These are phyloP conservation scores for Gremmenia infestans DNA, from an alignment of 2,329 filamentous ascomycete genomes.

Conservation along the genomic window DNA sequence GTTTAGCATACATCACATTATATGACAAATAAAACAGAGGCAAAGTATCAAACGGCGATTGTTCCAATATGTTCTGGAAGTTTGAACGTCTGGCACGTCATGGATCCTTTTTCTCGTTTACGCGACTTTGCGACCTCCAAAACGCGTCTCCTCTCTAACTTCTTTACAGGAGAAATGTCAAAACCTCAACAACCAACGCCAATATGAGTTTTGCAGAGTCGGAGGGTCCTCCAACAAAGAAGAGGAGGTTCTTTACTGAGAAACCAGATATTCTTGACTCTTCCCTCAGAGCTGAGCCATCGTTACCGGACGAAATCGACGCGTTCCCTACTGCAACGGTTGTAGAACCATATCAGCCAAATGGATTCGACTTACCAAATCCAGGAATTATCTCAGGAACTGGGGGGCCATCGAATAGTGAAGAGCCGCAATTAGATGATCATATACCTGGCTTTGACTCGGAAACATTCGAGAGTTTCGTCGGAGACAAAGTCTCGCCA, in stretches of 20 bases:
- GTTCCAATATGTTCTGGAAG: constrained; percentile 12
- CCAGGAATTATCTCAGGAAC: constrained; percentile 2
- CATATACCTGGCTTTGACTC: constrained; percentile 45
- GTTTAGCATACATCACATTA: constrained; percentile 26
- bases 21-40: constrained; percentile 9
- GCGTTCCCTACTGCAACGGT: constrained; percentile 16
- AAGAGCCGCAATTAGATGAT: constrained; percentile 18
- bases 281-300: constrained; percentile 16
- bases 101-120: constrained; percentile 8
- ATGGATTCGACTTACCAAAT: neutral
- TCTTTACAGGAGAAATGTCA: constrained; percentile 6
- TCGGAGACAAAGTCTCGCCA: constrained; percentile 50
- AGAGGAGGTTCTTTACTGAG: constrained; percentile 42
- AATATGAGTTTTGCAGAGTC: constrained; percentile 35
- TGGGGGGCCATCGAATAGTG: neutral
- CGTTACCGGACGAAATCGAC: constrained; percentile 24
- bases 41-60: constrained; percentile 2
- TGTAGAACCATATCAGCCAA: neutral
- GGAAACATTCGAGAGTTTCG: constrained; percentile 52
- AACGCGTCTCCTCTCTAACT: constrained; percentile 20
- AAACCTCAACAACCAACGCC: constrained; percentile 7
- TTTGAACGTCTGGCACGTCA: constrained; percentile 12
- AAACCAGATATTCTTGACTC: constrained; percentile 21
- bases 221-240: constrained; percentile 43
- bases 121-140: constrained; percentile 11